phyloP scores from a whole-genome alignment of 1,284 basidiomycete genomes.

The Earliella scabrosa region DNA sequence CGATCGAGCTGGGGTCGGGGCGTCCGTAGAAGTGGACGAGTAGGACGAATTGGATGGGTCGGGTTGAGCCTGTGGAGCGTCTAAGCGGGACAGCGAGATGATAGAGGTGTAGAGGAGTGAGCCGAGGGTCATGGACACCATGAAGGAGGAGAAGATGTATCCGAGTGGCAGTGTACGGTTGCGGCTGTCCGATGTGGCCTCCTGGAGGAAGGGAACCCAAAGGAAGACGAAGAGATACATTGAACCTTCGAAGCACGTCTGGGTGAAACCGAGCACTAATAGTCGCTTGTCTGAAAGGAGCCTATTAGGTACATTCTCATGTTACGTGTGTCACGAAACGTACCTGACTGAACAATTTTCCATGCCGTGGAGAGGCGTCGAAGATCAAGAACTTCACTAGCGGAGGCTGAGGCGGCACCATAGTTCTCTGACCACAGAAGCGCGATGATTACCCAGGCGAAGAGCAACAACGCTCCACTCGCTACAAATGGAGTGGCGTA shows the following conservation, averaged over 20 bases:
- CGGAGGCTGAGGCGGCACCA: conserved; percentile 47
- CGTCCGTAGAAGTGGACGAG: conserved; percentile 9
- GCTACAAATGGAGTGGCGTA: conserved; percentile 70
- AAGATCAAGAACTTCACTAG: conserved; percentile 47
- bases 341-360: conserved; percentile 59
- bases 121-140: conserved; percentile 81
- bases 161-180: conserved; percentile 59
- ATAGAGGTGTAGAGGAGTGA: conserved; percentile 69
- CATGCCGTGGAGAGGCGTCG: conserved; percentile 60
- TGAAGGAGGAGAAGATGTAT: conserved; percentile 79
- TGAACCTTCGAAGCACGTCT: conserved; percentile 80
- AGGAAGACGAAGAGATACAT: conserved; percentile 85
- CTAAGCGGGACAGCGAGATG: conserved; percentile 42
- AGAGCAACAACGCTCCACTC: conserved; percentile 55
- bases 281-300: conserved; percentile 55
- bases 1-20: not conserved
- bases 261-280: conserved; percentile 70
- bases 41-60: not conserved
- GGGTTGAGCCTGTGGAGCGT: conserved; percentile 15
- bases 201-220: conserved; percentile 77
- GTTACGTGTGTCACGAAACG: conserved; percentile 14
- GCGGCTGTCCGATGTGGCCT: conserved; percentile 43
- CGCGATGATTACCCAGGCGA: conserved; percentile 62
- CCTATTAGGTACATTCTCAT: conserved; percentile 5
- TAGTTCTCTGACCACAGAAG: conserved; percentile 71